phyloP scores from a whole-genome alignment of 2,329 filamentous ascomycete species.

The Gaeumannomyces tritici region DNA sequence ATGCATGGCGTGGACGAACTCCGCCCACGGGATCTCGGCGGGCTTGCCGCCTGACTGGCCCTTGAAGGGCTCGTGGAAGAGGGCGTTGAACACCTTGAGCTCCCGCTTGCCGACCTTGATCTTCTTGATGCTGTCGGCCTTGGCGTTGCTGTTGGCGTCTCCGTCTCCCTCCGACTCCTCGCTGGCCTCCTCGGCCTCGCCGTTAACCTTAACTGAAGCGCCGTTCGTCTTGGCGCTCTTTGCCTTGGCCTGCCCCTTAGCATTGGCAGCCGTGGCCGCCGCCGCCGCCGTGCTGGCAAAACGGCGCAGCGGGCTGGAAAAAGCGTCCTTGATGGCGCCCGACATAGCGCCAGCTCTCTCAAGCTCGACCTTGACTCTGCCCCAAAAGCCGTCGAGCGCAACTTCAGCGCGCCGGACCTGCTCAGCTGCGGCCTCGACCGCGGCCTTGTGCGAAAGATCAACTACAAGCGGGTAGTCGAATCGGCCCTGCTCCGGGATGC shows the following conservation, averaged over 20 bases:
- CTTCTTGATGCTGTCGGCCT: neutral
- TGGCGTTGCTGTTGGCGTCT: neutral
- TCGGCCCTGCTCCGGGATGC: neutral
- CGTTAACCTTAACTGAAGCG: neutral
- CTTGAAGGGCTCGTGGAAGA: conserved; percentile 6
- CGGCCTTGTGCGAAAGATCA: neutral
- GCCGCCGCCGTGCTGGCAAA: neutral
- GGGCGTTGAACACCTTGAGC: conserved; percentile 7
- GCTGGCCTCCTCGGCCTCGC: neutral
- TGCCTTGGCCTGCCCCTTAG: neutral
- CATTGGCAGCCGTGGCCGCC: neutral
- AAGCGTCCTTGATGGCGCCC: conserved; percentile 3
- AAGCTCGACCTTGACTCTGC: conserved; percentile 3
- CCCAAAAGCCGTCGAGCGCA: conserved; percentile 7
- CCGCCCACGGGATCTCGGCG: conserved; percentile 7
- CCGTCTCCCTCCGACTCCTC: neutral
- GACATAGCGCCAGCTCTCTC: conserved; percentile 7
- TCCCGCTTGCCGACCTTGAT: conserved; percentile 5
- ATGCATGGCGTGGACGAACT: conserved; percentile 9
- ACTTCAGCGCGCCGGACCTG: conserved; percentile 3
- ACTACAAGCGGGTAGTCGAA: conserved; percentile 5
- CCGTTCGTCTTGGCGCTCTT: neutral
- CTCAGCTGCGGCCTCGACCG: neutral
- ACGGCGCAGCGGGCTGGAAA: conserved; percentile 3
- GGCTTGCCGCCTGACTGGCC: conserved; percentile 2